These are phyloP conservation scores for Avena atlantica DNA, from an alignment of 176 grass and related monocot genomes.

Conservation along the genomic window DNA sequence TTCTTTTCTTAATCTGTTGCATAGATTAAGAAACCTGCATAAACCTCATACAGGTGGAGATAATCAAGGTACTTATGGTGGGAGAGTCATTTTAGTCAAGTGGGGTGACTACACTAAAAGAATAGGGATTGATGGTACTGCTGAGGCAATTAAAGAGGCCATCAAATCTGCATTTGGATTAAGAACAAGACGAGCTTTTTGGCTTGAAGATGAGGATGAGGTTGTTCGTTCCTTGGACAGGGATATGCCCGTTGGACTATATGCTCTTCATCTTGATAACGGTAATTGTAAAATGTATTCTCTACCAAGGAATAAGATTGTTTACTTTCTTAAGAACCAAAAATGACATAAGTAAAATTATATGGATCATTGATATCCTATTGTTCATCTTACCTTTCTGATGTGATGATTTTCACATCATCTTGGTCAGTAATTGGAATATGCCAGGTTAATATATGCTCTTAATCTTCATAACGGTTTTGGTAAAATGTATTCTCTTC, in stretches of 20 bases:
- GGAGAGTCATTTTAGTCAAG: constrained; percentile 93
- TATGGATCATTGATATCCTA: background rate
- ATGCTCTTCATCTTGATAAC: constrained; percentile 92
- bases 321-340: constrained; percentile 35
- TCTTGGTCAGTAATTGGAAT: background rate
- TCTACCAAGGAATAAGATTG: background rate
- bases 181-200: constrained; percentile 93
- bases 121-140: constrained; percentile 93
- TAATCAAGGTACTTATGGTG: constrained; percentile 68
- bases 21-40: constrained; percentile 17
- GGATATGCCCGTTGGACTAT: constrained; percentile 88
- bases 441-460: no score
- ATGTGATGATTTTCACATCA: background rate
- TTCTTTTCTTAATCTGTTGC: constrained; percentile 27
- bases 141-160: constrained; percentile 92
- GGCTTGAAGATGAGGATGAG: constrained; percentile 98
- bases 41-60: constrained; percentile 64
- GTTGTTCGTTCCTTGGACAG: constrained; percentile 85
- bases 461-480: no score
- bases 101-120: constrained; percentile 92
- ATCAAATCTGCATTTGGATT: constrained; percentile 93
- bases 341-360: constrained; percentile 5
- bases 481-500: no score
- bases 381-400: background rate
- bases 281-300: constrained; percentile 55